Conservation (phyloP, 2,329 filamentous ascomycete genomes). For the Cercospora zeae-maydis region DNA sequence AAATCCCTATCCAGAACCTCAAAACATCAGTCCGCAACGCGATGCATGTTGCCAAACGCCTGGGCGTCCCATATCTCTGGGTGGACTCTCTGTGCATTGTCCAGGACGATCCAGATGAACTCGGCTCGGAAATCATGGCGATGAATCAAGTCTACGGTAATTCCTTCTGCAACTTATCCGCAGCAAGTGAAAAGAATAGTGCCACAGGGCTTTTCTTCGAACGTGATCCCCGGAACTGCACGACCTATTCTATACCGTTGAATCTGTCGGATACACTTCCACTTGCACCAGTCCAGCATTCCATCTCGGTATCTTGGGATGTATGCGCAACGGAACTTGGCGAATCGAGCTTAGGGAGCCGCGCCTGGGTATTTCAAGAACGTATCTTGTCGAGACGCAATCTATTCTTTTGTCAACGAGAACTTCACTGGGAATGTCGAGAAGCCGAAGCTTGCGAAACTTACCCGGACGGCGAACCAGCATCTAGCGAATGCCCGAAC, state of each 20-base stretch:
- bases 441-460: conserved; percentile 4
- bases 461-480: conserved; percentile 7
- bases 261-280: background rate
- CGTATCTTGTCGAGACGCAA: conserved; percentile 4
- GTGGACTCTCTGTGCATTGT: conserved; percentile 19
- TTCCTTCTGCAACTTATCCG: conserved; percentile 1
- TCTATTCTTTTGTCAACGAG: conserved; percentile 3
- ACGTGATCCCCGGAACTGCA: background rate
- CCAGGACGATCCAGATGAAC: conserved; percentile 19
- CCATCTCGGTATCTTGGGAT: background rate
- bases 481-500: background rate
- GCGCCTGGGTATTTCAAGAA: conserved; percentile 13
- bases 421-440: conserved; percentile 9
- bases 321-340: background rate
- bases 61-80: conserved; percentile 8
- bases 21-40: background rate
- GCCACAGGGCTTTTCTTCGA: background rate
- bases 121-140: conserved; percentile 6
- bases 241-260: background rate
- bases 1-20: background rate
- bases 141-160: conserved; percentile 15
- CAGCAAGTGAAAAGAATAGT: background rate
- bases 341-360: background rate
- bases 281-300: background rate
- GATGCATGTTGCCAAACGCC: background rate